Base-by-base conservation (phyloP, 2,329 filamentous ascomycete genomes). In the Aureobasidium subglaciale region DNA sequence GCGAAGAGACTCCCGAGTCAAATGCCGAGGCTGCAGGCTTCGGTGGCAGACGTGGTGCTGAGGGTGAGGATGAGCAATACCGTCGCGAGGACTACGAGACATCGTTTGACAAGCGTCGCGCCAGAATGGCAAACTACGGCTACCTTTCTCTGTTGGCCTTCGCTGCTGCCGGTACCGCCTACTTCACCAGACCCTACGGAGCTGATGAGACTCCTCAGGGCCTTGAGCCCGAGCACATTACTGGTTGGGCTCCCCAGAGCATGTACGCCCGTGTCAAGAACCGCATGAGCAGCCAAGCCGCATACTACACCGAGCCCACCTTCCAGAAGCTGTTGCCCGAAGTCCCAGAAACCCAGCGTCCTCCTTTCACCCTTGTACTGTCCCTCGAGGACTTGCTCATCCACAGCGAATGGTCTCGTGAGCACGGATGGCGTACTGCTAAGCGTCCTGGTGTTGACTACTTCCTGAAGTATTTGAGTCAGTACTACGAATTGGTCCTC, bases 371-470 rank as follows among this genome's bases (percentile, higher is more conserved):
- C 0, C 79, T 99, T 27, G 92, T 95, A 27, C 78, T 99, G 63
- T 93, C 88, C 69, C 75, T 99, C 65, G 93, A 99, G 70, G 92
- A 99, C 70, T 80, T 99, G 64, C 80, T 99, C 54, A 84, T 99
- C 27, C 92, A 96, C 74, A 95, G 88, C 67, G 90, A 96, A 69
- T 99, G 93, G 93, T 83, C 84, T 22, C 83, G 92, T 56, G 89
- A 97, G 69, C 87, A 96, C 67, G 93, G 93, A 58, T 99, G 93
- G 90, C 84, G 92, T 63, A 81, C 95, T 59, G 93, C 93, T 25
- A 99, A 99, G 77, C 83, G 93, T 48, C 93, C 93, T 32, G 93
- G 93, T 42, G 82, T 95, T 59, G 93, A 99, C 74, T 99, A 99
- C 76, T 99, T 99, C 76, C 76, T 99, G 61, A 88, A 89, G 67